Conservation (phyloP, 2,329 filamentous ascomycete species). For the Xylariaceae sp. region DNA sequence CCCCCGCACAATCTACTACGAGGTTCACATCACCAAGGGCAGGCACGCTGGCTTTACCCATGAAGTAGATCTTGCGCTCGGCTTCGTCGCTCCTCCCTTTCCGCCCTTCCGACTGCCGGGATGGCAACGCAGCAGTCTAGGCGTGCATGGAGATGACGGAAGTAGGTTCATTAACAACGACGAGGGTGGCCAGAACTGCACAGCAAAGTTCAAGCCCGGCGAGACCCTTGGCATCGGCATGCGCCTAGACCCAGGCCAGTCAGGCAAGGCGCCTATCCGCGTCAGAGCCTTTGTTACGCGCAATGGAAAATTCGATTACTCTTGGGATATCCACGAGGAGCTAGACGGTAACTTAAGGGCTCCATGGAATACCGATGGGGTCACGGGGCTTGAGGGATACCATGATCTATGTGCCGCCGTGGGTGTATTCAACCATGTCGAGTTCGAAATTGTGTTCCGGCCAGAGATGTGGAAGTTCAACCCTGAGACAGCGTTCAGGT, state of each 20-base stretch:
- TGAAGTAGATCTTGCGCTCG: constrained; percentile 68
- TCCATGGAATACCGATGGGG: constrained; percentile 58
- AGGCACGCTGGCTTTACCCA: constrained; percentile 37
- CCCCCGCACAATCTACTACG: constrained; percentile 64
- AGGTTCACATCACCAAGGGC: constrained; percentile 54
- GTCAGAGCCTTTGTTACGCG: constrained; percentile 72
- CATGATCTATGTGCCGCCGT: constrained; percentile 69
- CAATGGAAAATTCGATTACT: constrained; percentile 55
- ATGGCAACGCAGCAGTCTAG: constrained; percentile 73
- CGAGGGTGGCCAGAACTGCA: constrained; percentile 69
- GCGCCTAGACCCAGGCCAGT: constrained; percentile 45
- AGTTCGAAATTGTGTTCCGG: constrained; percentile 64
- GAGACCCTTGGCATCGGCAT: constrained; percentile 71
- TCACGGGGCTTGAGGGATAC: constrained; percentile 65
- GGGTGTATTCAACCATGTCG: constrained; percentile 65
- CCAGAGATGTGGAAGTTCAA: constrained; percentile 58
- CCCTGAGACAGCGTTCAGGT: no score
- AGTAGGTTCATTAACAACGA: constrained; percentile 71
- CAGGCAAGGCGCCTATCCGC: constrained; percentile 44
- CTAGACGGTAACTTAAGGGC: constrained; percentile 59
- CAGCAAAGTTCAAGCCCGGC: constrained; percentile 56
- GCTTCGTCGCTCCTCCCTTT: constrained; percentile 70
- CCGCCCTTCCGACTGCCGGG: constrained; percentile 74
- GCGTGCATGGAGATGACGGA: constrained; percentile 77
- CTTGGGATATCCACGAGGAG: constrained; percentile 75